Base-by-base conservation (phyloP, 345 rosid species). In the Pistacia integerrima region DNA sequence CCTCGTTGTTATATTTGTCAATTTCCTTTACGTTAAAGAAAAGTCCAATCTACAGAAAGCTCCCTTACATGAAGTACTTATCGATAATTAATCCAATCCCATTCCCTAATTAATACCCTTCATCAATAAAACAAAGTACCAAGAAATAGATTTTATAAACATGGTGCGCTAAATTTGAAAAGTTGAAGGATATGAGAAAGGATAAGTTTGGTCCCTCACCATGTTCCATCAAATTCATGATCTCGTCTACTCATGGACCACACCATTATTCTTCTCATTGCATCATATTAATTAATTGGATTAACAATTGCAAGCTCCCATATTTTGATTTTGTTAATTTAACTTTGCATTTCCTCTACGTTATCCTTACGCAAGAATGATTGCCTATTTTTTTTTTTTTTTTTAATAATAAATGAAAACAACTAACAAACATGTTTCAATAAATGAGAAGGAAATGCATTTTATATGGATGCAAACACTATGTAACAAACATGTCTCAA, bases 151-250 rank as follows among this genome's bases (percentile, higher is more conserved):
- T 30, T 1, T 30, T 30, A 30, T 30, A 30, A 30, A 30, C 33
- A 30, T 30, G 33, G 33, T 30, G 33, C 2, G 33, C 33, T 30
- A 30, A 30, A 30, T 30, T 30, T 30, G 33, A 30, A 30, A 30
- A 30, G 3, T 30, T 30, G 33, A 30, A 1, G 33, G 33, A 30
- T 1, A 2, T 49, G 16, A 49, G 54, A 8, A 41, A 65, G 30
- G 69, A 65, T 41, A 65, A 65, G 52, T 9, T 12, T 70, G 62
- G 73, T 67, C 73, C 72, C 70, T 18, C 46, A 8, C 54, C 2
- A 1, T 30, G 33, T 30, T 30, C 33, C 33, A 30, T 30, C 33
- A 30, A 30, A 30, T 30, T 30, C 33, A 30, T 30, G 33, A 30
- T 30, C 33, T 30, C 2, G 2, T 30, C 33, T 30, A 30, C 33